These are phyloP conservation scores for Xylariomycetidae sp. DNA, from an alignment of 2,329 filamentous ascomycete species.

Conservation along the genomic window DNA sequence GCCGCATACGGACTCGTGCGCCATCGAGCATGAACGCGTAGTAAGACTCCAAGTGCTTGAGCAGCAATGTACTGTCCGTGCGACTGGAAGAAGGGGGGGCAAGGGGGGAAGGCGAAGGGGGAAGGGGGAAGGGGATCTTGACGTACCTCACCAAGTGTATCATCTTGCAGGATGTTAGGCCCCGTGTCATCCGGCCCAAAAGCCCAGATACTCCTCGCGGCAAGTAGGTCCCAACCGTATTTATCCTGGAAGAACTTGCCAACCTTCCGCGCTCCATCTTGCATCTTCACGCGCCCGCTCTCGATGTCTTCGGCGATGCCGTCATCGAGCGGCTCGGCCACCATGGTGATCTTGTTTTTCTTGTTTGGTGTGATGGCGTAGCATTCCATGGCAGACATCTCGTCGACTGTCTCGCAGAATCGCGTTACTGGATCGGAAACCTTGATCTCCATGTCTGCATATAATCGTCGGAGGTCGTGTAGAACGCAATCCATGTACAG, in stretches of 20 bases:
- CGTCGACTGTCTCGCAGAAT: constrained; percentile 96
- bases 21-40: constrained; percentile 16
- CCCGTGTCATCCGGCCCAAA: constrained; percentile 94
- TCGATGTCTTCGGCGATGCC: constrained; percentile 96
- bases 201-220: constrained; percentile 93
- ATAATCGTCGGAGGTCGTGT: constrained; percentile 87
- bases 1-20: constrained; percentile 16
- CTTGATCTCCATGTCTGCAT: constrained; percentile 98
- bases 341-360: constrained; percentile 99
- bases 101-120: no score
- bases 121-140: no score
- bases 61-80: constrained; percentile 4
- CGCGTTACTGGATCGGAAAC: constrained; percentile 95
- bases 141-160: constrained; percentile 79
- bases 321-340: constrained; percentile 90
- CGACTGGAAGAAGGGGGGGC: constrained; percentile 9
- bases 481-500: constrained; percentile 99
- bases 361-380: constrained; percentile 98
- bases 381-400: constrained; percentile 95
- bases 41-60: constrained; percentile 18
- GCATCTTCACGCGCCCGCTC: constrained; percentile 81
- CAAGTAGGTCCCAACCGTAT: constrained; percentile 94
- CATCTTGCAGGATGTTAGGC: constrained; percentile 93
- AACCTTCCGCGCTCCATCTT: constrained; percentile 85
- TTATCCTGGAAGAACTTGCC: constrained; percentile 97